Conservation (phyloP, 176 grass and related monocot genomes). For the Bonia amplexicaulis region DNA sequence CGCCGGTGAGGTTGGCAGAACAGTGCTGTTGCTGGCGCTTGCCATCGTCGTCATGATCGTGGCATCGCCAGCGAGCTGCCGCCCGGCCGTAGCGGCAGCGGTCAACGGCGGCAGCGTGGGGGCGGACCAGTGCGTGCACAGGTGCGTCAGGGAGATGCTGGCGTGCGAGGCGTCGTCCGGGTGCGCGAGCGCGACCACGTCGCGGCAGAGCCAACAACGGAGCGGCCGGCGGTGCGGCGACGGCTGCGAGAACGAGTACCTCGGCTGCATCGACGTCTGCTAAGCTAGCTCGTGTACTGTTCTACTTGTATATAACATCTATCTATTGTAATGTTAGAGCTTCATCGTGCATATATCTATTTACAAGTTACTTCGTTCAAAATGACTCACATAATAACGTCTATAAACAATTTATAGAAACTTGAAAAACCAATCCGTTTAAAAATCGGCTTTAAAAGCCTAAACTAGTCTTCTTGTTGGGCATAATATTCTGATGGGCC, state of each 20-base stretch:
- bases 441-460: too few relatives aligned
- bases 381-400: too few relatives aligned
- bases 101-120: neutral
- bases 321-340: too few relatives aligned
- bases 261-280: slow-evolving; percentile 26
- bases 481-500: neutral
- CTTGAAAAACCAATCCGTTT: too few relatives aligned
- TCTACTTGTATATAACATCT: neutral
- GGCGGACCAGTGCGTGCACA: neutral
- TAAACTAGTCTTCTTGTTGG: neutral
- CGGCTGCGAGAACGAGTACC: slow-evolving; percentile 19
- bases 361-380: too few relatives aligned
- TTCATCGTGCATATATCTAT: too few relatives aligned
- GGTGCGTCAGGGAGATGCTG: slow-evolving; percentile 8
- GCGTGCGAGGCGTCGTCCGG: slow-evolving; percentile 15
- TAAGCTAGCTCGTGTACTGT: neutral
- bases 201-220: neutral
- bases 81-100: neutral
- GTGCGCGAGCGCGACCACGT: neutral
- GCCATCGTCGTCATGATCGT: neutral
- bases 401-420: too few relatives aligned
- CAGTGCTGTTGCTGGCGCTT: neutral
- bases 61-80: neutral
- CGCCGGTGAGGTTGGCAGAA: neutral
- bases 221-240: neutral